phyloP scores from a whole-genome alignment of 1,139 yeast genomes.

The Petasospora rhodanensis region DNA sequence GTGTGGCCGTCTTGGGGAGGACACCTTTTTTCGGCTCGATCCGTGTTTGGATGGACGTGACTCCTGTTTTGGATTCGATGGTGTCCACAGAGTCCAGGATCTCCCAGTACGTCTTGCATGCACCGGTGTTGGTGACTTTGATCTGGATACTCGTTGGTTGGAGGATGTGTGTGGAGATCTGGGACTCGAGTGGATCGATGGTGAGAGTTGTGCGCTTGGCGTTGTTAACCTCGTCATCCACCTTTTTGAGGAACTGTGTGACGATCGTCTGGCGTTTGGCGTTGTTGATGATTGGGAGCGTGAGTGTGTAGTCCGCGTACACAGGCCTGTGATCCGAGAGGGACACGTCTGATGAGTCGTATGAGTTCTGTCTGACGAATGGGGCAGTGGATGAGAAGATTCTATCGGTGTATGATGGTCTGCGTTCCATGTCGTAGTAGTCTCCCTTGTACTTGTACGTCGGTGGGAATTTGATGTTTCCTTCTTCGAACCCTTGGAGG shows the following conservation, averaged over 20 bases:
- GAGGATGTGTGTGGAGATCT: conserved; percentile 13
- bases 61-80: conserved; percentile 9
- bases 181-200: conserved; percentile 19
- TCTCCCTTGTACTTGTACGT: conserved; percentile 59
- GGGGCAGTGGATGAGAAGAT: conserved; percentile 34
- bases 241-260: conserved; percentile 32
- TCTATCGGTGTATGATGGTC: conserved; percentile 82
- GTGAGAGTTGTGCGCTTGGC: conserved; percentile 35
- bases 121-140: conserved; percentile 24
- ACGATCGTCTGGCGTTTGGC: conserved; percentile 33
- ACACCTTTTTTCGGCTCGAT: conserved; percentile 21
- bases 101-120: conserved; percentile 28
- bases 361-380: conserved; percentile 25
- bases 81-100: conserved; percentile 24
- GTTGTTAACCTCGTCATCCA: conserved; percentile 40
- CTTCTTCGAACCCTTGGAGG: conserved; percentile 61
- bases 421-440: conserved; percentile 56
- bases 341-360: conserved; percentile 35
- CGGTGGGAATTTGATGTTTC: conserved; percentile 62
- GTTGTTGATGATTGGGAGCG: conserved; percentile 45
- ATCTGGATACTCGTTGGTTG: conserved; percentile 17
- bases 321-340: conserved; percentile 81
- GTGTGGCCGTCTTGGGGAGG: conserved; percentile 25
- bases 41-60: conserved; percentile 4
- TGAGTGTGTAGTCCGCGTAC: conserved; percentile 43